Evolutionary conservation across 768 basidiomycete species (phyloP).

Genomic region (Auriscalpium orientale): DNA sequence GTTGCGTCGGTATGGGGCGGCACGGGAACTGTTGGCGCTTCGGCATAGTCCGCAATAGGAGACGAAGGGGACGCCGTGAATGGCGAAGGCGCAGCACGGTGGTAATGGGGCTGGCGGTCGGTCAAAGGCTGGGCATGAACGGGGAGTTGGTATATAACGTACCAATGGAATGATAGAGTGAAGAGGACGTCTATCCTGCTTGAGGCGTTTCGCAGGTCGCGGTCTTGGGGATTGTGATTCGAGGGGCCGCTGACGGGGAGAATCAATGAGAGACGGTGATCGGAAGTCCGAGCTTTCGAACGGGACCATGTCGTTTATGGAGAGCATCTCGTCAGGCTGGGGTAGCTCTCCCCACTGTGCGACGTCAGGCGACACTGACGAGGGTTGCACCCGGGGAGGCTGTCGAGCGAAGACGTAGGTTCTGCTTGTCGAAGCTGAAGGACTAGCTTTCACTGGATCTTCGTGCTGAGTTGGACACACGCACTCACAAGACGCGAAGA

Average conservation of each 20-base stretch:
- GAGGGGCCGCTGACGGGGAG: not conserved
- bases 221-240: not conserved
- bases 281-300: not conserved
- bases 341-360: not conserved
- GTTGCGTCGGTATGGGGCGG: not conserved
- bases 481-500: too few relatives aligned
- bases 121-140: not conserved
- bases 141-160: not conserved
- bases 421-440: not conserved
- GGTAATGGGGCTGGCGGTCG: not conserved
- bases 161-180: not conserved
- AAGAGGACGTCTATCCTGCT: not conserved
- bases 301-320: not conserved
- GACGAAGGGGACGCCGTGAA: not conserved
- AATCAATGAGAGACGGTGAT: not conserved
- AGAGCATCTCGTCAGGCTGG: not conserved
- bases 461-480: too few relatives aligned
- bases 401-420: not conserved
- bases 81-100: not conserved
- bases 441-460: too few relatives aligned
- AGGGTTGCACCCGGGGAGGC: not conserved
- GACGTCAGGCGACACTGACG: not conserved
- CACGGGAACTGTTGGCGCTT: not conserved
- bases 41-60: not conserved
- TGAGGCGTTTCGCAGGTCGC: not conserved